Percentiles rank a stretch among this genome's conserved stretches.
Conservation (phyloP, 2,329 filamentous ascomycete species). For the Beauveria caledonica region DNA sequence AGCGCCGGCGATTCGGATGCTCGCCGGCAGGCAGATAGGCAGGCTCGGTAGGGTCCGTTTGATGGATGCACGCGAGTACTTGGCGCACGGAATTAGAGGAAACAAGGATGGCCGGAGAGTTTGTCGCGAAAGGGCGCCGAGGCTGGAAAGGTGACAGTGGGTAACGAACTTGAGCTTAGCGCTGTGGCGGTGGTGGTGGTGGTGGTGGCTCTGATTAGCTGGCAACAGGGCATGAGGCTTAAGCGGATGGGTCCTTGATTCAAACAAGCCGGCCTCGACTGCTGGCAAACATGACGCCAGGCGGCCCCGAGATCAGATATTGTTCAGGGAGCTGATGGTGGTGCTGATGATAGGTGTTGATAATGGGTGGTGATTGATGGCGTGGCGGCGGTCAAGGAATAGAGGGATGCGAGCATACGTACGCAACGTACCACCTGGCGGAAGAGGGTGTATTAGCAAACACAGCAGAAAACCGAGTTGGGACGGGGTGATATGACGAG, state of each 20-base stretch:
- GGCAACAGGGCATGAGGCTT: neutral
- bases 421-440: neutral
- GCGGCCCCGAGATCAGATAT: neutral
- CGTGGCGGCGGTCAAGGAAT: neutral
- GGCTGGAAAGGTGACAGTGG: neutral
- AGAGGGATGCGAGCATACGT: neutral
- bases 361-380: no score
- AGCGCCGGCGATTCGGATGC: neutral
- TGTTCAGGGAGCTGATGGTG: neutral
- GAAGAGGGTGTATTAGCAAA: neutral
- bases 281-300: neutral
- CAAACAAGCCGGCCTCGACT: neutral
- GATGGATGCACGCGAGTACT: neutral
- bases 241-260: neutral
- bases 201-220: neutral
- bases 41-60: slow-evolving; percentile 1
- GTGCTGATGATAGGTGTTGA: neutral
- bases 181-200: neutral
- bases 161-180: neutral
- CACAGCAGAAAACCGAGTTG: neutral
- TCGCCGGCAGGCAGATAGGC: neutral
- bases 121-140: neutral
- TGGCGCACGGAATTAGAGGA: neutral
- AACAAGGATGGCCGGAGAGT: neutral
- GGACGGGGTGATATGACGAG: neutral